These are phyloP conservation scores for Pyrus hybrid DNA, from an alignment of 331 rosid genomes.

Conservation along the genomic window DNA sequence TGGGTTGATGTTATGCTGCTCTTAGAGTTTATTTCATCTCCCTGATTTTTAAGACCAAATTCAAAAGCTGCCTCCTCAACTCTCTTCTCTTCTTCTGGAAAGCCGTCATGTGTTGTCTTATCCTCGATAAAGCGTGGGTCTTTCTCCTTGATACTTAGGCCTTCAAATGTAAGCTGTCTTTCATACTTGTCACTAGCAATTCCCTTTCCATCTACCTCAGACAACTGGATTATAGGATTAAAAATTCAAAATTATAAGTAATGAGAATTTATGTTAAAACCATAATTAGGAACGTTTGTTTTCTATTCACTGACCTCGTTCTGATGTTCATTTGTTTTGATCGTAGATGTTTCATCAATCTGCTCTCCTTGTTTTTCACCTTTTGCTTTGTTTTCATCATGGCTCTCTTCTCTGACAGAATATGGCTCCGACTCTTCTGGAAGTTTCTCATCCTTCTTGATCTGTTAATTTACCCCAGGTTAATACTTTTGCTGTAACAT, in stretches of 20 bases:
- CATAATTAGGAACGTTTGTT: neutral
- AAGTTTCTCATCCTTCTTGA: slow-evolving; percentile 12
- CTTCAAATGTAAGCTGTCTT: neutral
- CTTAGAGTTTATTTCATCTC: neutral
- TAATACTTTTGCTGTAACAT: neutral
- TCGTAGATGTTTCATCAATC: neutral
- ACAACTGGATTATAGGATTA: slow-evolving; percentile 7
- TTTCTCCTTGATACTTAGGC: neutral
- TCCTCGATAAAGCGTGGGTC: neutral
- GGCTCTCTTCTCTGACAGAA: slow-evolving; percentile 4
- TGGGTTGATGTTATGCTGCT: neutral
- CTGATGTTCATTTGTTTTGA: neutral
- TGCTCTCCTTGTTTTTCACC: slow-evolving; percentile 3
- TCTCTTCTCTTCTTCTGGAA: slow-evolving; percentile 5
- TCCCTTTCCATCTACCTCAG: neutral
- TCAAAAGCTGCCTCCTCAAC: slow-evolving; percentile 1
- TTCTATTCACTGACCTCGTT: slow-evolving; percentile 1
- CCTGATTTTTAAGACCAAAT: neutral
- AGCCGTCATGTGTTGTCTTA: neutral
- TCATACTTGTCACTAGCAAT: neutral
- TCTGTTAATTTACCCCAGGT: slow-evolving; percentile 12
- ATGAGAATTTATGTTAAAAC: neutral
- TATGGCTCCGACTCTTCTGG: neutral
- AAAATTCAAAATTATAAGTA: neutral
- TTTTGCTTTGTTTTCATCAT: slow-evolving; percentile 4